Evolutionary conservation across 2,329 filamentous ascomycete genomes (phyloP).

Genomic region (Botrytis fragariae): DNA sequence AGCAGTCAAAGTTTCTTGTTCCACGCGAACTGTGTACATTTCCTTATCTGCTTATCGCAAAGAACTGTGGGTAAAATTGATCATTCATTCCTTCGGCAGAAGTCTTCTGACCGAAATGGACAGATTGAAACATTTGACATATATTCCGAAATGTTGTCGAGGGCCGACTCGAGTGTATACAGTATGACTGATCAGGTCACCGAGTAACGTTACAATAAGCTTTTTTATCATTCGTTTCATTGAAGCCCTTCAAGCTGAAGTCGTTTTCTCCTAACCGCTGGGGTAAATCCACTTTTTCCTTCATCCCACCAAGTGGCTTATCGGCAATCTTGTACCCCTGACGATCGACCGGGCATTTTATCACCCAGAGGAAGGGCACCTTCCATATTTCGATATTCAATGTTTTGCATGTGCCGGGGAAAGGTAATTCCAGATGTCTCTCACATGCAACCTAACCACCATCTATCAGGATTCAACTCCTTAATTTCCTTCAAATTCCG

Average conservation of each 20-base stretch:
- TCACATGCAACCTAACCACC: constrained; percentile 2
- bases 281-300: not conserved
- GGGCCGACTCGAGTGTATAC: not conserved
- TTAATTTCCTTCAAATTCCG: constrained; percentile 8
- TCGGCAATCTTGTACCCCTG: constrained; percentile 18
- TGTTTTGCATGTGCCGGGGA: constrained; percentile 9
- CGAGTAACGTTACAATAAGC: constrained; percentile 9
- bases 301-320: constrained; percentile 10
- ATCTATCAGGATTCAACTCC: not conserved
- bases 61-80: not conserved
- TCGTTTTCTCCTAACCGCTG: not conserved
- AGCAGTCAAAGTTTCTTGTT: not conserved
- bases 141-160: not conserved
- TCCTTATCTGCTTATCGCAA: constrained; percentile 6
- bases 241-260: not conserved
- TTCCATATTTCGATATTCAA: constrained; percentile 4
- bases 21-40: not conserved
- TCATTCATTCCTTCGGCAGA: constrained; percentile 5
- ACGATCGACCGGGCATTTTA: constrained; percentile 13
- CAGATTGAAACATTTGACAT: not conserved
- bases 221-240: not conserved
- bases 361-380: not conserved
- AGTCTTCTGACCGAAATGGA: constrained; percentile 10
- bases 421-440: constrained; percentile 14
- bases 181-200: not conserved